Base-by-base conservation (phyloP, 2,329 filamentous ascomycete genomes). In the Neonectria magnoliae region DNA sequence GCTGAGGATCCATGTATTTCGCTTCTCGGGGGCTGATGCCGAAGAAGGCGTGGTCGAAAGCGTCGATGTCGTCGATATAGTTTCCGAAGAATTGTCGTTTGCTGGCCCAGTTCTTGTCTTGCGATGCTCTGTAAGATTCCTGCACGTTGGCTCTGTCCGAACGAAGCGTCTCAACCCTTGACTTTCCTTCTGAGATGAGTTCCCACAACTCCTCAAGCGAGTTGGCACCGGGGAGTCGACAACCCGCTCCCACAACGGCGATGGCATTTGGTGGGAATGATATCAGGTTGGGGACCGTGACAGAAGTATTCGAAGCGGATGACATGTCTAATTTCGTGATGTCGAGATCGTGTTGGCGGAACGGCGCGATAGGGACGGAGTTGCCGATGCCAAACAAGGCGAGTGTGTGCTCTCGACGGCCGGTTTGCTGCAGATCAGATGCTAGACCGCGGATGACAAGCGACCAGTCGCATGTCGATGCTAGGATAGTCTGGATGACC, bases 11-110 rank as follows among this genome's bases (percentile, higher is more conserved):
- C 68, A 78, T 80, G 5, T 77, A 68, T 13, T 71, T 70, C 16
- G 73, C 74, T 72, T 82, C 80, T 4, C 76, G 74, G 6, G 77
- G 68, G 14, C 68, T 76, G n/a, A 77, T 78, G 31, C 76, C 75
- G 74, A 84, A 83, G 73, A 83, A 83, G 2, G 71, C 65, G 27
- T 79, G 71, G 64, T 84, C 81, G 57, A 81, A 81, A 2, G 62
- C 57, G 29, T 72, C 70, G 8, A 54, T 42, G 13, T 69, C 61
- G 7, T 71, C 51, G 14, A 75, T 58, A 29, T 48, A 60, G 52
- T 65, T 65, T 25, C 57, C 62, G n/a, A 42, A 64, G 58, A 69
- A 70, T 4, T 51, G 44, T 50, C 70, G 38, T 56, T 62, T 58
- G 16, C 45, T 60, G 1, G 56, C 50, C 65, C 66, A 67, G 41